Evolutionary conservation across 2,329 filamentous ascomycete species (phyloP).

Genomic region (Diplodia seriata): DNA sequence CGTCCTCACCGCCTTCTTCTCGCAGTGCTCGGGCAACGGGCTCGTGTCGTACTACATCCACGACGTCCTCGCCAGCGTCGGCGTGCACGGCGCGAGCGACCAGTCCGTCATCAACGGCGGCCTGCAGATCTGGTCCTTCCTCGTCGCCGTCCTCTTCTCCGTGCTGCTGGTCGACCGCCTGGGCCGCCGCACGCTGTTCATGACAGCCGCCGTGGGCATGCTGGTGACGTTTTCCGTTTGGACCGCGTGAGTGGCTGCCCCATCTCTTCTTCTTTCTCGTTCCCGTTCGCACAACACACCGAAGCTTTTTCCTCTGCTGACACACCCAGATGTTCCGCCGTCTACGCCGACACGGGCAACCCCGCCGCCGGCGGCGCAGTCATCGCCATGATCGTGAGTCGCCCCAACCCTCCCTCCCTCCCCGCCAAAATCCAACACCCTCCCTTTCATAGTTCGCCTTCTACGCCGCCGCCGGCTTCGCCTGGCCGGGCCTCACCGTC

Average conservation of each 20-base stretch:
- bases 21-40: constrained; percentile 27
- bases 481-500: constrained; percentile 53
- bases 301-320: too few relatives aligned
- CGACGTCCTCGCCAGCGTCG: constrained; percentile 25
- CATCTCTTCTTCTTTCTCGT: too few relatives aligned
- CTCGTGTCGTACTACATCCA: constrained; percentile 29
- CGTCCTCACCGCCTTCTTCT: constrained; percentile 59
- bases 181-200: constrained; percentile 44
- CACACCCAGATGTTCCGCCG: constrained; percentile 18
- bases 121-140: constrained; percentile 30
- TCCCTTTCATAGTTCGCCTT: constrained; percentile 40
- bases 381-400: constrained; percentile 43
- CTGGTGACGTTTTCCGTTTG: constrained; percentile 43
- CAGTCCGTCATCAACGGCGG: constrained; percentile 27
- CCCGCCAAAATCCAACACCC: too few relatives aligned
- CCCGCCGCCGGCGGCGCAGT: constrained; percentile 32
- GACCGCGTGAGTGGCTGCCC: constrained; percentile 40
- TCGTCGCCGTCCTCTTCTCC: constrained; percentile 45
- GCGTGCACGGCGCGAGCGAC: constrained; percentile 11
- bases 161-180: constrained; percentile 45
- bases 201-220: constrained; percentile 40
- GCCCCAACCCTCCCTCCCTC: background rate
- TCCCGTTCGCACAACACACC: background rate
- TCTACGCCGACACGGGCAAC: constrained; percentile 27
- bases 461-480: constrained; percentile 43